Percentiles rank a stretch among this genome's conserved stretches.
Evolutionary conservation across 192 early-diverging fungal genomes (phyloP).

Genomic region (Dissophora ornata): DNA sequence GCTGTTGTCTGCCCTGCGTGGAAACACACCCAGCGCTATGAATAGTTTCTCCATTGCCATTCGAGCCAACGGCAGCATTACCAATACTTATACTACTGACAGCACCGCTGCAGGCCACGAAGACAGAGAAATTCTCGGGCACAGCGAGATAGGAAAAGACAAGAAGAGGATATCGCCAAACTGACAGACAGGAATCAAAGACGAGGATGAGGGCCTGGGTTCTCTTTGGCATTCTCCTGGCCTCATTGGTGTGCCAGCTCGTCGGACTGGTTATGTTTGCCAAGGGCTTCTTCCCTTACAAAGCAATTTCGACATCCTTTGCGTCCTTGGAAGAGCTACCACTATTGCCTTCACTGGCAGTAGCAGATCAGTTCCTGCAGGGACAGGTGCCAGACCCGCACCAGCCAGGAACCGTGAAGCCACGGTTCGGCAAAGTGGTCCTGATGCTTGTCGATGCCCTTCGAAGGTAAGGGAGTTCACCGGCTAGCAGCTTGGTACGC

Average conservation of each 20-base stretch:
- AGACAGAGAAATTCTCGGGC: too few relatives aligned
- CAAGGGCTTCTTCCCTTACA: conserved; percentile 86
- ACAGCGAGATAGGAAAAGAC: too few relatives aligned
- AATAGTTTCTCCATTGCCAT: too few relatives aligned
- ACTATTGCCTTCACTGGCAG: conserved; percentile 9
- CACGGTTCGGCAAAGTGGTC: conserved; percentile 68
- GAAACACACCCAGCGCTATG: too few relatives aligned
- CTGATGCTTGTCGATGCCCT: conserved; percentile 82
- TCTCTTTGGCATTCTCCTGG: conserved; percentile 28
- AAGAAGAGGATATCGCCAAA: too few relatives aligned
- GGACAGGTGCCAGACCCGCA: not conserved
- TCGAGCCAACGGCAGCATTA: too few relatives aligned
- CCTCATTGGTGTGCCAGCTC: conserved; percentile 59
- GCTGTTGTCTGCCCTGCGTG: too few relatives aligned
- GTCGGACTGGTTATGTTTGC: conserved; percentile 72
- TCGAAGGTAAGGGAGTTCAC: conserved; percentile 58
- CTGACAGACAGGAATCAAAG: not conserved
- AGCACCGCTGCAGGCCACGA: too few relatives aligned
- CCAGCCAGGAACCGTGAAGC: conserved; percentile 16
- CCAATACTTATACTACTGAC: too few relatives aligned
- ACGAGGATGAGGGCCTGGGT: conserved; percentile 29
- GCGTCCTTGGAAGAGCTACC: conserved; percentile 58
- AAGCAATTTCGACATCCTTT: conserved; percentile 72
- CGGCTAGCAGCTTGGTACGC: not conserved
- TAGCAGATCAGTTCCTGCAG: not conserved